Evolutionary conservation across 2,329 filamentous ascomycete species (phyloP).

Genomic region (Tolypocladium tundrense): DNA sequence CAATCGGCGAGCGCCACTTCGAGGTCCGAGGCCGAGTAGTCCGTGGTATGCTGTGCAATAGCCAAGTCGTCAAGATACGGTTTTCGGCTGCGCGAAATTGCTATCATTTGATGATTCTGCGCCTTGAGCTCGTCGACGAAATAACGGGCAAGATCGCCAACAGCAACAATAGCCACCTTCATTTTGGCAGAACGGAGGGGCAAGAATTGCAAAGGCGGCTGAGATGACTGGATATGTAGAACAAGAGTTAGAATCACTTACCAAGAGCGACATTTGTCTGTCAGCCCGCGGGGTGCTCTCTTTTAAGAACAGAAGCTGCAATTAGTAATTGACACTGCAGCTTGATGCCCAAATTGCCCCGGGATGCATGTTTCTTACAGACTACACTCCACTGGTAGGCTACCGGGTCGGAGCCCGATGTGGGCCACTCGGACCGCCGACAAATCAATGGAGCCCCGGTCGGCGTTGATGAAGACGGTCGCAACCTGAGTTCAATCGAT

Average conservation of each 20-base stretch:
- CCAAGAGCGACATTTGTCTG: too few relatives aligned
- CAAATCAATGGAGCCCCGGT: not conserved
- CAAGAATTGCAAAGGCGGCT: too few relatives aligned
- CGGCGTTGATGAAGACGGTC: not conserved
- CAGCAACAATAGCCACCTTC: constrained; percentile 3
- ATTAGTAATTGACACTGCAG: too few relatives aligned
- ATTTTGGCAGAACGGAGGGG: not conserved
- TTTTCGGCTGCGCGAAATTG: constrained; percentile 2
- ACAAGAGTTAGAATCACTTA: too few relatives aligned
- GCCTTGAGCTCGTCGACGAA: constrained; percentile 2
- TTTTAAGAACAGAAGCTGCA: too few relatives aligned
- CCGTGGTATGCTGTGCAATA: not conserved
- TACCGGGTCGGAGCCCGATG: not conserved
- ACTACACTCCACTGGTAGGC: not conserved
- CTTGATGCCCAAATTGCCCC: too few relatives aligned
- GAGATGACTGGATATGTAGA: too few relatives aligned
- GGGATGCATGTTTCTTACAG: too few relatives aligned
- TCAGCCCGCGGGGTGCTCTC: too few relatives aligned
- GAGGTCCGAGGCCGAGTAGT: not conserved
- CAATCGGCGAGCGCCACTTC: not conserved
- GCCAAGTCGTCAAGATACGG: not conserved
- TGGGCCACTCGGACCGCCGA: not conserved
- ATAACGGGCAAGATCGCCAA: constrained; percentile 3
- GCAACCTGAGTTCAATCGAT: not conserved
- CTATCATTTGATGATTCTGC: not conserved